A percentile compares a stretch with the other conserved stretches of the same genome.
phyloP scores from a whole-genome alignment of 208 protist species.

The Leishmania tarentolae region DNA sequence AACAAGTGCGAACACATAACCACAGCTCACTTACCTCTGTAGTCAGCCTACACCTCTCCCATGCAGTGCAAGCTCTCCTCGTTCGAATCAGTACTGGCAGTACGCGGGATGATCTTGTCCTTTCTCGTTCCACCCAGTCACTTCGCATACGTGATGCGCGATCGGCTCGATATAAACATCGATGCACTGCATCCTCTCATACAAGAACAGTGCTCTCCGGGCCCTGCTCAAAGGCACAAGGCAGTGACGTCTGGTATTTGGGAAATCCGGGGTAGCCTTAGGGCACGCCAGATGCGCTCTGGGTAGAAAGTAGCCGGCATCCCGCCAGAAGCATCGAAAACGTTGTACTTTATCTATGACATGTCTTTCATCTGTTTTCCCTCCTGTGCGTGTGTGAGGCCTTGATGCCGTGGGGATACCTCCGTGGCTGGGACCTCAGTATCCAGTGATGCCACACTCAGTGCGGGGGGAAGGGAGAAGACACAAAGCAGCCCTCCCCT shows the following conservation, averaged over 20 bases:
- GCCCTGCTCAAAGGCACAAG: background rate
- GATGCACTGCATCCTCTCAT: background rate
- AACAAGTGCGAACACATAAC: background rate
- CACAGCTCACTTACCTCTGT: background rate
- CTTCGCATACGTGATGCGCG: background rate
- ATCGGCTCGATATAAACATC: background rate
- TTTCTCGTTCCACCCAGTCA: background rate
- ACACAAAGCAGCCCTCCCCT: no score
- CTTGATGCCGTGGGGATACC: background rate
- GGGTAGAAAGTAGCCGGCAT: background rate
- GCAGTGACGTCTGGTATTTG: background rate
- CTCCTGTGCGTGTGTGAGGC: background rate
- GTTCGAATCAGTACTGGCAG: background rate
- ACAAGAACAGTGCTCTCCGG: background rate
- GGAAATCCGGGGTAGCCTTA: background rate
- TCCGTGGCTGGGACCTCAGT: background rate
- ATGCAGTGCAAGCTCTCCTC: background rate
- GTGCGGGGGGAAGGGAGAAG: no score
- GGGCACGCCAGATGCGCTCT: background rate
- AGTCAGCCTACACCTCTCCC: background rate
- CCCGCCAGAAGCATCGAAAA: background rate
- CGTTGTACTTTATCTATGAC: background rate
- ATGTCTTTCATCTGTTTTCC: background rate
- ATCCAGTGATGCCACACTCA: no score
- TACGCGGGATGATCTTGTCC: background rate